Conservation (phyloP, 2,329 filamentous ascomycete genomes). For the Neophaeococcomyces mojaviensis region DNA sequence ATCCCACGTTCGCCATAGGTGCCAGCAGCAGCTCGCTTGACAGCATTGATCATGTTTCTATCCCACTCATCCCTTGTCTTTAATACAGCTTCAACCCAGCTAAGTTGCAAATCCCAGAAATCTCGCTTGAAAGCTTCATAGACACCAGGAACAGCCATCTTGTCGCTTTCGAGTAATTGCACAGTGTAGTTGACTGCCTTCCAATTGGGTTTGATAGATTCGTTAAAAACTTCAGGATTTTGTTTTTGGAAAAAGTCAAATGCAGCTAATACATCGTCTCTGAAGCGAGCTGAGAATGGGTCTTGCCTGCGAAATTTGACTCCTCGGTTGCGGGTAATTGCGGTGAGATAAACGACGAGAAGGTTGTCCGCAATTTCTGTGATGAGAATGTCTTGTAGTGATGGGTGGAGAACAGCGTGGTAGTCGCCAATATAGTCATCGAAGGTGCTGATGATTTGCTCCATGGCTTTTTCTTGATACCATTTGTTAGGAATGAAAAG, state of each 20-base stretch:
- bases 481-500: slow-evolving; percentile 79
- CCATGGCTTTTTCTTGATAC: slow-evolving; percentile 82
- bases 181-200: slow-evolving; percentile 80
- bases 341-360: slow-evolving; percentile 72
- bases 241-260: slow-evolving; percentile 72
- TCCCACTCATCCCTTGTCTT: slow-evolving; percentile 89
- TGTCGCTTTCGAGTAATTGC: slow-evolving; percentile 64
- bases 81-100: slow-evolving; percentile 90
- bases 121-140: slow-evolving; percentile 76
- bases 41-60: slow-evolving; percentile 73
- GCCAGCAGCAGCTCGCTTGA: slow-evolving; percentile 83
- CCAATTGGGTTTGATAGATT: slow-evolving; percentile 83
- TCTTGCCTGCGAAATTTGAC: slow-evolving; percentile 82
- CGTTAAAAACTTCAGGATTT: slow-evolving; percentile 62
- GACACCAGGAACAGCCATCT: slow-evolving; percentile 64
- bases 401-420: slow-evolving; percentile 72
- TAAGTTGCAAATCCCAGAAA: slow-evolving; percentile 91
- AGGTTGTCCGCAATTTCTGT: slow-evolving; percentile 91
- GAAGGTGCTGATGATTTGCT: slow-evolving; percentile 88
- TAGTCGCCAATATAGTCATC: slow-evolving; percentile 93
- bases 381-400: slow-evolving; percentile 81
- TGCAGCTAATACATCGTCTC: slow-evolving; percentile 81
- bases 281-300: slow-evolving; percentile 86
- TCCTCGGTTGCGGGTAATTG: slow-evolving; percentile 73
- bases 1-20: slow-evolving; percentile 70